These are phyloP conservation scores for Colletotrichum truncatum DNA, from an alignment of 2,329 filamentous ascomycete genomes.

Conservation along the genomic window DNA sequence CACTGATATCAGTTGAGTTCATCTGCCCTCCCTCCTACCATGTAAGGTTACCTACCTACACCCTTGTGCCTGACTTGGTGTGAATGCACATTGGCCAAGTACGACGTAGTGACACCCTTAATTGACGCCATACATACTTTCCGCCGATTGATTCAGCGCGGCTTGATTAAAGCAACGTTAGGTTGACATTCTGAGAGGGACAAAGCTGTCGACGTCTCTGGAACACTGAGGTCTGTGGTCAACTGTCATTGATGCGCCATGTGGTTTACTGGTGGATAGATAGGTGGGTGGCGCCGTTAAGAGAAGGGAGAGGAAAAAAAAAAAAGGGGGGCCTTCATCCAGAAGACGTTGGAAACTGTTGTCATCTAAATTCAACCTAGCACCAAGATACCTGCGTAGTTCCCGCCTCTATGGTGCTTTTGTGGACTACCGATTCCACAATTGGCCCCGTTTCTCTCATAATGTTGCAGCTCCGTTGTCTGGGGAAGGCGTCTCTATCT, in stretches of 20 bases:
- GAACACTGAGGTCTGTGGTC: slow-evolving; percentile 7
- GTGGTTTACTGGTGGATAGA: slow-evolving; percentile 2
- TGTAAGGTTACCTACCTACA: no score
- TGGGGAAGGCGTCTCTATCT: slow-evolving; percentile 4
- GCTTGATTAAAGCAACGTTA: neutral
- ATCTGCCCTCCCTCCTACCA: no score
- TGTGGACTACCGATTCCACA: neutral
- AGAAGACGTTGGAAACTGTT: slow-evolving; percentile 7
- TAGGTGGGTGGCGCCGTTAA: neutral
- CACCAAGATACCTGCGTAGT: no score
- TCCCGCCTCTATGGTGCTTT: neutral
- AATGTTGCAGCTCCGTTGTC: neutral
- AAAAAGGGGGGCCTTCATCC: no score
- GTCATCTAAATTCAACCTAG: neutral
- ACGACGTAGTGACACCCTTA: neutral
- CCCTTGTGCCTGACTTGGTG: no score
- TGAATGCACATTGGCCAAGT: neutral
- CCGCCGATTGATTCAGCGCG: neutral
- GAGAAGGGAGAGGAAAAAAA: no score
- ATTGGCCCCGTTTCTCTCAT: neutral
- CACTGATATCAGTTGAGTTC: no score
- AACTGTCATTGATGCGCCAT: slow-evolving; percentile 1
- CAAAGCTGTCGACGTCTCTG: neutral
- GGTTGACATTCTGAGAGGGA: slow-evolving; percentile 3
- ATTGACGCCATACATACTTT: neutral